Evolutionary conservation across 345 rosid species (phyloP).

Genomic region (Hypericum androsaemum): DNA sequence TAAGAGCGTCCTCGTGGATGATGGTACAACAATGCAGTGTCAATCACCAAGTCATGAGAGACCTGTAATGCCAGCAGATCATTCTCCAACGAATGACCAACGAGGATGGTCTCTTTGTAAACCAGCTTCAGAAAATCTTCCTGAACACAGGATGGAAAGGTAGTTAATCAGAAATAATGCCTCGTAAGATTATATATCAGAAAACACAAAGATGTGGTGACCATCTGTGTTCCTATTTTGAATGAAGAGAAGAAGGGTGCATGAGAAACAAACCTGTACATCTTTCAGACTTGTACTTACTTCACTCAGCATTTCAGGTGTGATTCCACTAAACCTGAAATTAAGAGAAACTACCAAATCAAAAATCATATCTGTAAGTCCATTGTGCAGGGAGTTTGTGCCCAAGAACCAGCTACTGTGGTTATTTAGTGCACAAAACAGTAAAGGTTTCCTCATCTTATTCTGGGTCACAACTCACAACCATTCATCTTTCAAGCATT

Average conservation of each 20-base stretch:
- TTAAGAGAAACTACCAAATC: background rate
- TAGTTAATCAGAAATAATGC: conserved; percentile 10
- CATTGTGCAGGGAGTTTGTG: no score
- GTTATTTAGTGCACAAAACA: no score
- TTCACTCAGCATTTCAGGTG: conserved; percentile 63
- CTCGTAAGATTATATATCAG: conserved; percentile 6
- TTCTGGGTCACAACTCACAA: no score
- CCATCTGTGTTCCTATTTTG: no score
- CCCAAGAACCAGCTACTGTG: no score
- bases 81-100: conserved; percentile 96
- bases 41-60: conserved; percentile 78
- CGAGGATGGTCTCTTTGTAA: conserved; percentile 69
- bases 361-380: no score
- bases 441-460: no score
- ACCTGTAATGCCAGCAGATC: conserved; percentile 79
- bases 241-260: no score
- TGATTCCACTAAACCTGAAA: conserved; percentile 88
- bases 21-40: conserved; percentile 79
- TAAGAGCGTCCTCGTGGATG: conserved; percentile 65
- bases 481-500: no score
- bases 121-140: conserved; percentile 72
- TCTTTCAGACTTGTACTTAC: conserved; percentile 73
- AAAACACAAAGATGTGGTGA: background rate
- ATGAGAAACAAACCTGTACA: conserved; percentile 48
- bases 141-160: conserved; percentile 41